Evolutionary conservation across 495 filamentous ascomycete genomes (phyloP).

Genomic region (Penicillium steckii): DNA sequence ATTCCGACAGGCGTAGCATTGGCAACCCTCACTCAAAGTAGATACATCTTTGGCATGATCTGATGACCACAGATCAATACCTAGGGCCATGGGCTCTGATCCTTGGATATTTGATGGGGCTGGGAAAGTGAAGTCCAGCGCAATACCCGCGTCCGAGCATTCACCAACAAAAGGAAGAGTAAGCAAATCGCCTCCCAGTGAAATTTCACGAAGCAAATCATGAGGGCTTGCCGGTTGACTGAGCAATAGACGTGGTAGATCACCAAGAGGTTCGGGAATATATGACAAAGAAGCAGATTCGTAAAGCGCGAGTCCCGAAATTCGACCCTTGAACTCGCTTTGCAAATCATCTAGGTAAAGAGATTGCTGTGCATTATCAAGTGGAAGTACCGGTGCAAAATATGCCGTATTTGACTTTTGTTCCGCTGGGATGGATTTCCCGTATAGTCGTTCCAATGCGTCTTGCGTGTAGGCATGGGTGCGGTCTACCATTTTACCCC

Average conservation of each 20-base stretch:
- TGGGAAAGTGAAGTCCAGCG: conserved; percentile 77
- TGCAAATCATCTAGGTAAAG: conserved; percentile 71
- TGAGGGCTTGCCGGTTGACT: conserved; percentile 67
- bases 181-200: conserved; percentile 76
- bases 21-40: conserved; percentile 60
- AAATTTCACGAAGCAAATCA: conserved; percentile 68
- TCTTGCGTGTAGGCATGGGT: conserved; percentile 69
- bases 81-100: conserved; percentile 52
- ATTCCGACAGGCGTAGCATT: conserved; percentile 78
- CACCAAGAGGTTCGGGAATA: conserved; percentile 53
- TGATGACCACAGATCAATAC: conserved; percentile 69
- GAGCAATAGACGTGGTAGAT: conserved; percentile 72
- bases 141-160: conserved; percentile 82
- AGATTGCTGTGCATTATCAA: conserved; percentile 69
- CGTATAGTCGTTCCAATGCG: conserved; percentile 52
- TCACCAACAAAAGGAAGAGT: conserved; percentile 69
- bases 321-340: conserved; percentile 45
- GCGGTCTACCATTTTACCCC: conserved; percentile 80
- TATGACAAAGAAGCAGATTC: conserved; percentile 66
- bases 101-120: conserved; percentile 23
- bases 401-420: conserved; percentile 43
- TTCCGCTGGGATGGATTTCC: conserved; percentile 30
- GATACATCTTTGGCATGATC: conserved; percentile 54
- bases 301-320: conserved; percentile 84
- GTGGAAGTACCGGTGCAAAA: conserved; percentile 80